Evolutionary conservation across 768 basidiomycete species (phyloP).

Genomic region (Mycena vulgaris): DNA sequence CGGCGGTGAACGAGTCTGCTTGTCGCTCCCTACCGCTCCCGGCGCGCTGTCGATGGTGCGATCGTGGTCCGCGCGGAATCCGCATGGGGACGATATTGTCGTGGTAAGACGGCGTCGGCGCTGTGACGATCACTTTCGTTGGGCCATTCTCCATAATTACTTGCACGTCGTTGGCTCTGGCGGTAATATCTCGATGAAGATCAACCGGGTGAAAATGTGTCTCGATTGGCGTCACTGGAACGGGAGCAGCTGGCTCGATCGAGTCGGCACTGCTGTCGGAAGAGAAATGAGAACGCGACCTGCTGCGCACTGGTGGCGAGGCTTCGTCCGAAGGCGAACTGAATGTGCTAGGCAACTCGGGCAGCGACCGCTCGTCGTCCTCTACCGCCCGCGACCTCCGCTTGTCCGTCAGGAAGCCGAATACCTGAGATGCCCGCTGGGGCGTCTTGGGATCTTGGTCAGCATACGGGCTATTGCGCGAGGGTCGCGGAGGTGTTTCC

Average conservation of each 20-base stretch:
- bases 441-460: constrained; percentile 64
- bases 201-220: constrained; percentile 12
- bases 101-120: constrained; percentile 63
- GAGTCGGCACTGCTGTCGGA: constrained; percentile 45
- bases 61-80: constrained; percentile 61
- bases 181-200: constrained; percentile 21
- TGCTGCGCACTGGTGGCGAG: constrained; percentile 33
- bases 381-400: constrained; percentile 50
- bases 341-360: constrained; percentile 57
- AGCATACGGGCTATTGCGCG: constrained; percentile 49
- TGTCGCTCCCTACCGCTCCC: constrained; percentile 33
- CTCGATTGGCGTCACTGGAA: constrained; percentile 41
- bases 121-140: constrained; percentile 68
- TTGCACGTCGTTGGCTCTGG: constrained; percentile 51
- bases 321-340: constrained; percentile 57
- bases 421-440: constrained; percentile 82
- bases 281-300: constrained; percentile 46
- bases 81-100: constrained; percentile 51
- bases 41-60: constrained; percentile 50
- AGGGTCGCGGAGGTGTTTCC: constrained; percentile 53
- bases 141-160: constrained; percentile 61
- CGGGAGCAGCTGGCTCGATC: constrained; percentile 27
- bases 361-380: constrained; percentile 56
- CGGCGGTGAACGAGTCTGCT: constrained; percentile 46
- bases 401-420: constrained; percentile 76